Evolutionary conservation across 257 asterid genomes (phyloP), one percentile per base, ranked within the genome.

Genomic region (Jasminum sambac): DNA sequence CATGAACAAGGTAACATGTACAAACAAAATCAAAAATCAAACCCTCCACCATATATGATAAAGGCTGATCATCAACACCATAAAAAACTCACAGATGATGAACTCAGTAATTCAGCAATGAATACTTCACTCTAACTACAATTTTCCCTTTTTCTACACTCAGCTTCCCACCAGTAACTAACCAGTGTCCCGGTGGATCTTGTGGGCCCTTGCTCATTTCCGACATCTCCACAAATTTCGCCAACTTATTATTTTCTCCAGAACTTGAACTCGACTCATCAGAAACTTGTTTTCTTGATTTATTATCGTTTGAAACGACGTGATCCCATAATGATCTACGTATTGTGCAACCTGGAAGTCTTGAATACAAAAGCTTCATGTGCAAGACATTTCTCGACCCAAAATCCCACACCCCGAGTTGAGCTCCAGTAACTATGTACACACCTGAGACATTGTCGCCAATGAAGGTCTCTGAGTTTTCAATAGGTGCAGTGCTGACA

Each of bases 401-500:
- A 40, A 90, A 88, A 81, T 90, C 88, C 96, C 97, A 87, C 23
- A 88, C 96, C 25, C 97, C 96, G 3, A 90, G 96, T 80, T 90
- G 97, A 24, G 92, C 96, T 61, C 97, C 97, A 0, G 96, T 90
- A 39, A 88, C 96, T 60, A 90, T 78, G 79, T 77, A 72, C 40
- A 86, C 90, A 0, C 90, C 90, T 0, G 85, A 81, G 25, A 83
- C 76, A 68, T 89, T 92, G 42, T 85, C 84, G 3, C 85, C 85
- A 2, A 91, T 76, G 74, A 87, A 89, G 24, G 82, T 84, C 25
- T 91, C 95, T 0, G 88, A 87, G 71, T 83, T 81, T 83, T 91
- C 96, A 5, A 91, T 79, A 6, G 97, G 96, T 30, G 97, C 91
- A 3, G 89, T 85, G 87, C 95, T 89, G 60, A 89, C 88, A 63